A percentile compares a stretch with the other conserved stretches of the same genome.
Evolutionary conservation across 768 basidiomycete species (phyloP).

Genomic region (Auricularia sp.): DNA sequence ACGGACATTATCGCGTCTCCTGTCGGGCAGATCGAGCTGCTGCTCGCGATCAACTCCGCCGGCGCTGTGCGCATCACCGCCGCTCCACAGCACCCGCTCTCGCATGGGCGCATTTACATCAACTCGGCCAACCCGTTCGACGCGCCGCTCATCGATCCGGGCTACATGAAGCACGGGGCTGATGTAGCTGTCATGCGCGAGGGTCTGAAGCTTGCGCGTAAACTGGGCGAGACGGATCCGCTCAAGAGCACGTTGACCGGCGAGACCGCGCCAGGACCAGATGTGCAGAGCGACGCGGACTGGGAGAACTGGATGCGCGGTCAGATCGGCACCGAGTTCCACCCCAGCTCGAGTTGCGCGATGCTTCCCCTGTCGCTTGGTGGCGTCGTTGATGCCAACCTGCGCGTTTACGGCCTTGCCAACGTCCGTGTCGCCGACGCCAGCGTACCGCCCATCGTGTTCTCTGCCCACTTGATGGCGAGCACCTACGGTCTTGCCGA

Average conservation of each 20-base stretch:
- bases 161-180: conserved; percentile 48
- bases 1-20: conserved; percentile 29
- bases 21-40: conserved; percentile 50
- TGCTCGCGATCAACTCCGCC: conserved; percentile 27
- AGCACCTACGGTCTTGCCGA: conserved; percentile 39
- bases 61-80: conserved; percentile 46
- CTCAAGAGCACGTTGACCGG: conserved; percentile 33
- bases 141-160: conserved; percentile 52
- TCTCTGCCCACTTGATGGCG: conserved; percentile 34
- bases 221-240: conserved; percentile 41
- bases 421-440: conserved; percentile 54
- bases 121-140: conserved; percentile 51
- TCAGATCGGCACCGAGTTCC: conserved; percentile 43
- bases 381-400: conserved; percentile 47
- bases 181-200: conserved; percentile 44
- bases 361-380: conserved; percentile 45
- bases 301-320: conserved; percentile 43
- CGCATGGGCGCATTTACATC: conserved; percentile 52
- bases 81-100: conserved; percentile 56
- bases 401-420: conserved; percentile 45
- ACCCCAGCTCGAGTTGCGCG: conserved; percentile 47
- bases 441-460: conserved; percentile 46
- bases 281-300: conserved; percentile 43
- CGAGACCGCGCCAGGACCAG: conserved; percentile 41
- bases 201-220: conserved; percentile 54